These are phyloP conservation scores for Botryotinia narcissicola DNA, from an alignment of 2,329 filamentous ascomycete species.

Conservation along the genomic window DNA sequence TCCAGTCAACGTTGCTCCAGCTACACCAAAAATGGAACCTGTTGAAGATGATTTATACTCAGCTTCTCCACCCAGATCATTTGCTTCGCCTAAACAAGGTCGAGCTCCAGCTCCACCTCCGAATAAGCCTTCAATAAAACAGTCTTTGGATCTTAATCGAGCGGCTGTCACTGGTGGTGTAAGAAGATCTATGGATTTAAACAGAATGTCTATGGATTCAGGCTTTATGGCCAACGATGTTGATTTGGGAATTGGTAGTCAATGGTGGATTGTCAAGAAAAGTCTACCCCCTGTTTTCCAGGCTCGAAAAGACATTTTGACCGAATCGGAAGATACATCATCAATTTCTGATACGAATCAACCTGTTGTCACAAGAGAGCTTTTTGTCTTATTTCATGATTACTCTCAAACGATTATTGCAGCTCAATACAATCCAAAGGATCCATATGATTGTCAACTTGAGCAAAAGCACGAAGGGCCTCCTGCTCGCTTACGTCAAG, in stretches of 20 bases:
- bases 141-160: constrained; percentile 64
- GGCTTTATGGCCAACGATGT: constrained; percentile 87
- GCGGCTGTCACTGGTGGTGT: constrained; percentile 40
- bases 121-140: constrained; percentile 45
- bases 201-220: constrained; percentile 71
- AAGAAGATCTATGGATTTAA: constrained; percentile 64
- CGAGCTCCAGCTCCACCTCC: constrained; percentile 48
- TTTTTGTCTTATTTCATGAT: constrained; percentile 89
- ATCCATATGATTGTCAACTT: constrained; percentile 69
- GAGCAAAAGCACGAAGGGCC: constrained; percentile 87
- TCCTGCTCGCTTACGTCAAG: constrained; percentile 78
- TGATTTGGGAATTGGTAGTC: constrained; percentile 68
- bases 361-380: constrained; percentile 70
- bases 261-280: constrained; percentile 86
- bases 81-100: constrained; percentile 38
- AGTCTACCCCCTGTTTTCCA: constrained; percentile 79
- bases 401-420: constrained; percentile 93
- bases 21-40: constrained; percentile 28
- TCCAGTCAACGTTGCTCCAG: constrained; percentile 22
- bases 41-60: constrained; percentile 38
- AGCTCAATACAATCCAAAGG: constrained; percentile 71
- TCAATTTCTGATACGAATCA: constrained; percentile 68
- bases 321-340: constrained; percentile 76
- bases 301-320: constrained; percentile 76
- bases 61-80: constrained; percentile 37